Percentiles rank a stretch among this genome's conserved stretches.
These are phyloP conservation scores for Fusarium armeniacum DNA, from an alignment of 2,329 filamentous ascomycete species.

Conservation along the genomic window DNA sequence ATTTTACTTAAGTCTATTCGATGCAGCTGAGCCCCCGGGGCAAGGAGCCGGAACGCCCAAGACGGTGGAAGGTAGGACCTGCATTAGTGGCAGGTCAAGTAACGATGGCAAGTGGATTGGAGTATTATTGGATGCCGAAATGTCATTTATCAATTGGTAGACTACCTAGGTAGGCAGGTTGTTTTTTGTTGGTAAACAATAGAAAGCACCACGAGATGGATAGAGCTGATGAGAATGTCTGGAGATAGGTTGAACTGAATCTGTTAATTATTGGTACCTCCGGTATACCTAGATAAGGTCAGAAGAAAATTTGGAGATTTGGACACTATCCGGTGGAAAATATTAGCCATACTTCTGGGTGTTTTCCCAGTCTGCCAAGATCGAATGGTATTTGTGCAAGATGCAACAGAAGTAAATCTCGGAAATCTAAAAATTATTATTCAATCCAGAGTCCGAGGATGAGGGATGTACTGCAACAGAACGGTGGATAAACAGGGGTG, in stretches of 20 bases:
- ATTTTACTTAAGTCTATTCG: conserved; percentile 27
- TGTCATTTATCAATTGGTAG: neutral
- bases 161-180: too few relatives aligned
- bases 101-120: conserved; percentile 24
- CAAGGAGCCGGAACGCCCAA: conserved; percentile 37
- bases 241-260: neutral
- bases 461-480: conserved; percentile 23
- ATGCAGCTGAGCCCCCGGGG: conserved; percentile 41
- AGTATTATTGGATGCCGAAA: neutral
- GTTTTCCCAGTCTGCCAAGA: conserved; percentile 17
- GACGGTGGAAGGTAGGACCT: conserved; percentile 49
- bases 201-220: neutral
- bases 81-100: conserved; percentile 47
- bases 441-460: conserved; percentile 8
- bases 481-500: conserved; percentile 29
- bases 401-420: conserved; percentile 5
- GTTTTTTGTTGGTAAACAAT: neutral
- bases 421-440: neutral
- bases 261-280: neutral
- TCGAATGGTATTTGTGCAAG: conserved; percentile 3
- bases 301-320: neutral
- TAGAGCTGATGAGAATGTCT: neutral
- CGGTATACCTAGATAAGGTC: neutral
- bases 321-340: neutral
- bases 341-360: conserved; percentile 20